Evolutionary conservation across 768 basidiomycete genomes (phyloP).

Genomic region (Tulasnella sp.): DNA sequence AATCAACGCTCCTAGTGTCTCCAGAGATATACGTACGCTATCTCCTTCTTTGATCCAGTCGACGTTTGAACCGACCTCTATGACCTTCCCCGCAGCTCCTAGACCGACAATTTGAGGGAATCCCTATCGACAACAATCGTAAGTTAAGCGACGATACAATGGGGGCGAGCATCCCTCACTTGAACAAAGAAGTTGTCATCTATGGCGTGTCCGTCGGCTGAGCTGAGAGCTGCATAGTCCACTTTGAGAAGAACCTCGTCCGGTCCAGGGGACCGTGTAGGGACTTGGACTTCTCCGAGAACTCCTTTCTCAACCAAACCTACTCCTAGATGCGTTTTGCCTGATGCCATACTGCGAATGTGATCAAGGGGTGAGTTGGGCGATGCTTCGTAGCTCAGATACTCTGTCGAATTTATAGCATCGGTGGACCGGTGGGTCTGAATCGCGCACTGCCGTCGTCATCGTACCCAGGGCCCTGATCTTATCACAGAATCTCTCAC

Average conservation of each 20-base stretch:
- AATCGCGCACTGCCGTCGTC: too few species aligned
- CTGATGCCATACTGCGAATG: neutral
- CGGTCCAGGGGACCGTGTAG: constrained; percentile 26
- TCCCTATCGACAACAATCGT: neutral
- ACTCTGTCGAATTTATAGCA: neutral
- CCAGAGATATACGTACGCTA: constrained; percentile 21
- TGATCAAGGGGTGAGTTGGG: neutral
- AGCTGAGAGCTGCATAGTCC: constrained; percentile 30
- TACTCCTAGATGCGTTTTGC: constrained; percentile 31
- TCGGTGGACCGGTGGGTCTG: too few species aligned
- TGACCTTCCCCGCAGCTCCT: constrained; percentile 31
- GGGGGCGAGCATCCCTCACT: too few species aligned
- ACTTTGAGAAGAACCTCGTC: constrained; percentile 35
- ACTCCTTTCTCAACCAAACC: constrained; percentile 29
- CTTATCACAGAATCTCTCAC: too few species aligned
- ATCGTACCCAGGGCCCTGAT: too few species aligned
- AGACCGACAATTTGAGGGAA: constrained; percentile 32
- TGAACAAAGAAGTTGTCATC: constrained; percentile 27
- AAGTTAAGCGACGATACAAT: too few species aligned
- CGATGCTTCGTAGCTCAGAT: neutral
- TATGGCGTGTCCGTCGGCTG: constrained; percentile 32
- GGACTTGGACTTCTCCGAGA: constrained; percentile 28
- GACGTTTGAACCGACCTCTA: constrained; percentile 28
- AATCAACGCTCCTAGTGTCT: neutral
- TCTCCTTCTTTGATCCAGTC: constrained; percentile 30